phyloP scores from a whole-genome alignment of 805 yeast genomes.

The Saccharomycopsis fodiens region DNA sequence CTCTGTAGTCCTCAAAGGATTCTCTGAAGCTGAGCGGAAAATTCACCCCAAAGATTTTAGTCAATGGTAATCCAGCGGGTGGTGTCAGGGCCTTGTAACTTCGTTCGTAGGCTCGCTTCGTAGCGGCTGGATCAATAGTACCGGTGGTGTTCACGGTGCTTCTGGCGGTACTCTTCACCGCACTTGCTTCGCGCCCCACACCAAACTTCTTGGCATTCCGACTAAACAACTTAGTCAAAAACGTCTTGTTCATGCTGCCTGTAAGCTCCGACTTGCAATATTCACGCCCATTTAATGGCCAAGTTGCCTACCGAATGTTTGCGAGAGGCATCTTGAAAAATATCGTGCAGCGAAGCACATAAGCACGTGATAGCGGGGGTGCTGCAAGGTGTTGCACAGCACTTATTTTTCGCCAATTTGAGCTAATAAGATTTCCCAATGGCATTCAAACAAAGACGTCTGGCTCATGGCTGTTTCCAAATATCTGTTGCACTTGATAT shows the following conservation, averaged over 20 bases:
- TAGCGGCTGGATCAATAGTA: not conserved
- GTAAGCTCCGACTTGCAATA: too few species aligned
- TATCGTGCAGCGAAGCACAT: too few species aligned
- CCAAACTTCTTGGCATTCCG: not conserved
- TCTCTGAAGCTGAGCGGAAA: slow-evolving; percentile 52
- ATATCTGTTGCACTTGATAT: too few species aligned
- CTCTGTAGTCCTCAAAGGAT: slow-evolving; percentile 46
- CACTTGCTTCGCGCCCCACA: not conserved
- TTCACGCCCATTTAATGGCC: too few species aligned
- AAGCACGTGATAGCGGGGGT: too few species aligned
- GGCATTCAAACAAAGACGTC: too few species aligned
- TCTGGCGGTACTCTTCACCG: not conserved
- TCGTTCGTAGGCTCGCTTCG: not conserved
- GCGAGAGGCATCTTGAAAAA: too few species aligned
- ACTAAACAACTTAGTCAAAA: not conserved
- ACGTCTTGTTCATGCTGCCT: not conserved
- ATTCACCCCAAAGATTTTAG: slow-evolving; percentile 14
- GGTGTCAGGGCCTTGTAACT: slow-evolving; percentile 14
- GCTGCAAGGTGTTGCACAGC: too few species aligned
- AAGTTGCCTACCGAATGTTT: too few species aligned
- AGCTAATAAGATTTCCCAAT: too few species aligned
- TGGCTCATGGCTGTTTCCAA: too few species aligned
- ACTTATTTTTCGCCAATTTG: too few species aligned
- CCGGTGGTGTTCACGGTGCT: not conserved
- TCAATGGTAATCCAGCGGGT: slow-evolving; percentile 19